These are phyloP conservation scores for Cunninghamia lanceolata DNA, from an alignment of 75 land plant species.

Conservation along the genomic window DNA sequence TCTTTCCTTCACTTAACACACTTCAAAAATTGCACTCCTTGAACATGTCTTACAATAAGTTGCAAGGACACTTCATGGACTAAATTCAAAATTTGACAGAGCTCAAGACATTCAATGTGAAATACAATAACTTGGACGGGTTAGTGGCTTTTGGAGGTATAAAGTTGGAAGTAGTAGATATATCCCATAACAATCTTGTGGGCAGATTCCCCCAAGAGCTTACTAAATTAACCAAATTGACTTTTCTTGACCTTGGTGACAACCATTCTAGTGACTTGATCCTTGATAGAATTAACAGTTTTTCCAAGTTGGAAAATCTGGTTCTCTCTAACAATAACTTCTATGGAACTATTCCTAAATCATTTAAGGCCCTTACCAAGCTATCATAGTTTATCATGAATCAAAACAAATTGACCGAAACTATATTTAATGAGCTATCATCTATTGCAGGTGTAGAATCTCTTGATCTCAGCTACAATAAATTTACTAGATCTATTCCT, in stretches of 20 bases:
- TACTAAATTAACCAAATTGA: not conserved
- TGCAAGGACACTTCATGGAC: conserved; percentile 14
- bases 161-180: not conserved
- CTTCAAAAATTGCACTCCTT: conserved; percentile 11
- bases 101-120: conserved; percentile 10
- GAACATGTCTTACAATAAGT: conserved; percentile 13
- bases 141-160: conserved; percentile 11
- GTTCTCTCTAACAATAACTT: conserved; percentile 19
- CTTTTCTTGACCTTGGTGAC: not conserved
- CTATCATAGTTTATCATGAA: conserved; percentile 10
- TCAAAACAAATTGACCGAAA: not conserved
- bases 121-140: conserved; percentile 16
- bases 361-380: not conserved
- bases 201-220: not conserved
- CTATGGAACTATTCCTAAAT: conserved; percentile 23
- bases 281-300: conserved; percentile 1
- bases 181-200: not conserved
- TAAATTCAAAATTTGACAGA: conserved; percentile 17
- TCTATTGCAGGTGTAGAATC: not conserved
- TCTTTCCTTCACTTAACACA: conserved; percentile 12
- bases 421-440: conserved; percentile 19
- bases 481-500: conserved; percentile 22
- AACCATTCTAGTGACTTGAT: not conserved
- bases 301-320: not conserved
- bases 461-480: conserved; percentile 15